These are phyloP conservation scores for Pleurotus platypus DNA, from an alignment of 768 basidiomycete genomes.

Conservation along the genomic window DNA sequence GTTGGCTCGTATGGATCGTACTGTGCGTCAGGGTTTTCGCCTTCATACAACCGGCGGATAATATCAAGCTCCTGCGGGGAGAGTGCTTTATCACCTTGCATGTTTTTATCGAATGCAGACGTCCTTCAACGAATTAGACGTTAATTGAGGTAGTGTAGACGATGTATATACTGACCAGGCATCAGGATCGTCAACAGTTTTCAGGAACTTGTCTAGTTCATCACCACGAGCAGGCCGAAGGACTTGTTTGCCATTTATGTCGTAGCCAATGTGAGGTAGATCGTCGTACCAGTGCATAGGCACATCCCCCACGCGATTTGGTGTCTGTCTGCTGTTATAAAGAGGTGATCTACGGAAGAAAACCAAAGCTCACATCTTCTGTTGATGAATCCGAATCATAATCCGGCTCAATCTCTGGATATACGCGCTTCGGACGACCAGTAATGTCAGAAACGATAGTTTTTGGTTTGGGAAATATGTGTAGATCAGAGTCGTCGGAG, in stretches of 20 bases:
- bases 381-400: constrained; percentile 92
- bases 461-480: constrained; percentile 62
- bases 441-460: constrained; percentile 77
- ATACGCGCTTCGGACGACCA: constrained; percentile 78
- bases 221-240: constrained; percentile 93
- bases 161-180: constrained; percentile 61
- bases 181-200: constrained; percentile 87
- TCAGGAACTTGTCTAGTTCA: constrained; percentile 94
- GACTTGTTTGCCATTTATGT: constrained; percentile 91
- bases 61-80: constrained; percentile 92
- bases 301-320: constrained; percentile 93
- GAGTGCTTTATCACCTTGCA: constrained; percentile 82
- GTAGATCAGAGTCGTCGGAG: constrained; percentile 43
- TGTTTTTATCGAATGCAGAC: constrained; percentile 85
- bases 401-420: constrained; percentile 85
- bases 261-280: constrained; percentile 97
- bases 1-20: constrained; percentile 95
- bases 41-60: constrained; percentile 84
- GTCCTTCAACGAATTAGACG: constrained; percentile 51
- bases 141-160: neutral
- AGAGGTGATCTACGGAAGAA: constrained; percentile 8
- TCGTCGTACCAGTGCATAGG: constrained; percentile 99
- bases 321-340: constrained; percentile 47
- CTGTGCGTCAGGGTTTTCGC: constrained; percentile 85
- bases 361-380: constrained; percentile 66